Evolutionary conservation across 176 grass and related monocot genomes (phyloP), one percentile per base, ranked within the genome.

Genomic region (Phoenix roebelenii): DNA sequence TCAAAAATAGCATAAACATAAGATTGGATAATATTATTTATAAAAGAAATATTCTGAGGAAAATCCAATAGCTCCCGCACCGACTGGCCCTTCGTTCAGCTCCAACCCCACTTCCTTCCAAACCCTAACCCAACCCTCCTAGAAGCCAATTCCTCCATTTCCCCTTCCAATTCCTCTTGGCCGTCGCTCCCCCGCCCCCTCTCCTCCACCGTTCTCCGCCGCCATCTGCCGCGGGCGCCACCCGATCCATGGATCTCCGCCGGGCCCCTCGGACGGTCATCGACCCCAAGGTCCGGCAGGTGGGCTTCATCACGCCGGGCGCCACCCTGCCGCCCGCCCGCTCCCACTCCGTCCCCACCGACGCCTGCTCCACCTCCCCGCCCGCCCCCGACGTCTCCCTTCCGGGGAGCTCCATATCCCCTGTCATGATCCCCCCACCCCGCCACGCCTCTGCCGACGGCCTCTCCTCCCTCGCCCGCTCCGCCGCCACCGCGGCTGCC

Each of bases 401-500:
- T n/a, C 3, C 54, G 17, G 70, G 70, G 1, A 62, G 70, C 58
- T 82, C 87, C 7, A 78, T 83, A 60, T 91, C 81, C 26, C 92
- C 84, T 18, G 84, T 91, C 48, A 97, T 85, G 93, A 91, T 97
- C 63, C 87, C 81, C 3, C 93, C 81, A 5, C 87, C 87, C 20
- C 87, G 87, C 66, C 81, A 91, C 30, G 63, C 68, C 5, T 68
- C 78, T 35, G 23, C 78, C 3, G 78, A 81, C 23, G 35, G 35
- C 10, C 35, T 44, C 57, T 60, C 39, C 50, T 15, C 23, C 1
- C 50, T 5, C 22, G 29, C 49, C 24, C 55, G 7, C 52, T 55
- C 67, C 62, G 66, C 63, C 4, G 70, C 51, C 26, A 20, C 53
- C 30, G 4, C 4, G 4, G 26, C 26, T 0, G 20, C 20, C 20